Evolutionary conservation across 768 basidiomycete genomes (phyloP), one percentile per base, ranked within the genome.

Genomic region (Exsudoporus frostii): DNA sequence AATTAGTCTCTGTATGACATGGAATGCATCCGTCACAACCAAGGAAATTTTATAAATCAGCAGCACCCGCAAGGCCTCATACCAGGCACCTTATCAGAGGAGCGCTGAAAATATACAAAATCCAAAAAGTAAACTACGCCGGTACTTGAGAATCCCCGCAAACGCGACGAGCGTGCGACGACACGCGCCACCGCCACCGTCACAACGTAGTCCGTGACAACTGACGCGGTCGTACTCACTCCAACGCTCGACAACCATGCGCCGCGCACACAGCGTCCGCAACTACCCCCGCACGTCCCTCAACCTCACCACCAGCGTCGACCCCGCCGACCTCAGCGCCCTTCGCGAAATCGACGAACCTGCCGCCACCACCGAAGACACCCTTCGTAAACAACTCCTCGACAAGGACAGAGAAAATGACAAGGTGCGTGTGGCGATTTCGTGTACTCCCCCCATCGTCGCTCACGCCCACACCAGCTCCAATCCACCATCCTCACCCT

Each of bases 331-430:
- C 55, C 75, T 90, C 5, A 78, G 81, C 34, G 62, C 79, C 20
- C 71, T 90, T 29, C 75, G 76, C 43, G 88, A 90, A 65, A 70
- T 72, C 24, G 78, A 80, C 32, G 85, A 87, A 53, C 71, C 79
- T 10, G 69, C 73, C 11, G 45, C 53, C 5, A 38, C 58, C 7
- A 5, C 48, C 37, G 84, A 89, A 64, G 86, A 87, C 50, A 68
- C 75, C 8, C 73, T 90, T 30, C 77, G 86, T 25, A 75, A 77
- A 44, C 83, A 88, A 41, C 71, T 90, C 40, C 66, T 85, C 25
- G 86, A 86, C 42, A 84, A 82, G 56, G 83, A 86, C 42, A 73
- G 85, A 47, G 86, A 89, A 65, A 83, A 81, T 55, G 87, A 89
- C 69, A 85, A 78, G 72, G 86, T 86, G 37, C 1, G 46, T 29